phyloP scores from a whole-genome alignment of 140 eudicot genomes.

The Oenanthe javanica region DNA sequence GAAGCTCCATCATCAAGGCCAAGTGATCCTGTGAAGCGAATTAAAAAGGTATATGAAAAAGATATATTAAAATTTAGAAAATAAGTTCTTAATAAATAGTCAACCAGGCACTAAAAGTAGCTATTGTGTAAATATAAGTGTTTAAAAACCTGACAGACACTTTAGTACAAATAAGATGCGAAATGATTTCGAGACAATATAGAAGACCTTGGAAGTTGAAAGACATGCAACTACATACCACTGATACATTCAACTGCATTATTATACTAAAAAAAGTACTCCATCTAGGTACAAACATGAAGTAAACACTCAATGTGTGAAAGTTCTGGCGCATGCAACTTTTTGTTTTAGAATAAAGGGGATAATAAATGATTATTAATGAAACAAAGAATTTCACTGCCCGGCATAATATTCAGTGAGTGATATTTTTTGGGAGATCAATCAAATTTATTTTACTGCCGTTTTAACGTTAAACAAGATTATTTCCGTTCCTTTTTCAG shows the following conservation, averaged over 20 bases:
- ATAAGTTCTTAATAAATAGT: neutral
- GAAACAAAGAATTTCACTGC: neutral
- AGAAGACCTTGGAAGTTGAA: neutral
- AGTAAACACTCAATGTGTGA: neutral
- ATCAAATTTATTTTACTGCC: neutral
- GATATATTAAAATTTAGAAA: neutral
- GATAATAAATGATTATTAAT: neutral
- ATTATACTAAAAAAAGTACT: neutral
- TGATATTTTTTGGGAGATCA: neutral
- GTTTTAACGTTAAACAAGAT: neutral
- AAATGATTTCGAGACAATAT: neutral
- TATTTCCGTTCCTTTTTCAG: neutral
- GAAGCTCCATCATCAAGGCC: slow-evolving; percentile 97
- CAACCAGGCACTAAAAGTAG: neutral
- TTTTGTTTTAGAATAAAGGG: neutral
- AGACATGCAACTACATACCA: slow-evolving; percentile 2
- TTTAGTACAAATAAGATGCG: neutral
- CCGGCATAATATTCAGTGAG: neutral
- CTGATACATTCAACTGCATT: neutral
- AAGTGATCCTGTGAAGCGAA: slow-evolving; percentile 62
- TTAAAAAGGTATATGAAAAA: neutral
- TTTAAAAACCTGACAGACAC: neutral
- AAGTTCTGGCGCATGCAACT: neutral
- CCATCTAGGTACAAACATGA: neutral
- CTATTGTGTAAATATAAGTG: neutral